Evolutionary conservation across 2,329 filamentous ascomycete genomes (phyloP).

Genomic region (Colletotrichum noveboracense): DNA sequence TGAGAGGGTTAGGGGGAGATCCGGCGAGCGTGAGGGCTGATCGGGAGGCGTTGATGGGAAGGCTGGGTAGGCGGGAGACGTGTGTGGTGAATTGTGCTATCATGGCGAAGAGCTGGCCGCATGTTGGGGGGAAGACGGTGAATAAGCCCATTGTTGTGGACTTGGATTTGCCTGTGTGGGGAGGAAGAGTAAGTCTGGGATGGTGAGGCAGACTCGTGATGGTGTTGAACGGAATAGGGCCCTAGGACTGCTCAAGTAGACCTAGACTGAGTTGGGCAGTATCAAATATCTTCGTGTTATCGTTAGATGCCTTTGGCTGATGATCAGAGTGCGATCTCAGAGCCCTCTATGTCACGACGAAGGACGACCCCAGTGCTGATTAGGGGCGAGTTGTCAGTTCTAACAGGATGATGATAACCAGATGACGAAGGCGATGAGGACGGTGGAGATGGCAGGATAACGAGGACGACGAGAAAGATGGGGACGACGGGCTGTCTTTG

Average conservation of each 20-base stretch:
- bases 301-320: background rate
- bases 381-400: background rate
- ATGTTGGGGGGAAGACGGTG: constrained; percentile 65
- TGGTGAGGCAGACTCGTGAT: background rate
- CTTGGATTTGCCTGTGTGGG: constrained; percentile 70
- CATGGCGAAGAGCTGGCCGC: constrained; percentile 70
- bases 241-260: background rate
- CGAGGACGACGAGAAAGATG: background rate
- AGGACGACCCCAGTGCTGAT: background rate
- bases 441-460: background rate
- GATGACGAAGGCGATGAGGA: background rate
- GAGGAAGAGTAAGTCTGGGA: constrained; percentile 16
- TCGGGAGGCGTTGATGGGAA: constrained; percentile 41
- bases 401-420: background rate
- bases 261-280: background rate
- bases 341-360: background rate
- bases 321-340: background rate
- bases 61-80: constrained; percentile 65
- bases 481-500: background rate
- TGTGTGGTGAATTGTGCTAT: constrained; percentile 83
- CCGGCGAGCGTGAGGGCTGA: constrained; percentile 47
- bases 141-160: constrained; percentile 88
- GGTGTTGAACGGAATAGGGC: rapidly evolving
- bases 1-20: constrained; percentile 45
- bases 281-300: rapidly evolving